A percentile compares a stretch with the other conserved stretches of the same genome.
These are phyloP conservation scores for Pholiota conissans DNA, from an alignment of 768 basidiomycete genomes.

Conservation along the genomic window DNA sequence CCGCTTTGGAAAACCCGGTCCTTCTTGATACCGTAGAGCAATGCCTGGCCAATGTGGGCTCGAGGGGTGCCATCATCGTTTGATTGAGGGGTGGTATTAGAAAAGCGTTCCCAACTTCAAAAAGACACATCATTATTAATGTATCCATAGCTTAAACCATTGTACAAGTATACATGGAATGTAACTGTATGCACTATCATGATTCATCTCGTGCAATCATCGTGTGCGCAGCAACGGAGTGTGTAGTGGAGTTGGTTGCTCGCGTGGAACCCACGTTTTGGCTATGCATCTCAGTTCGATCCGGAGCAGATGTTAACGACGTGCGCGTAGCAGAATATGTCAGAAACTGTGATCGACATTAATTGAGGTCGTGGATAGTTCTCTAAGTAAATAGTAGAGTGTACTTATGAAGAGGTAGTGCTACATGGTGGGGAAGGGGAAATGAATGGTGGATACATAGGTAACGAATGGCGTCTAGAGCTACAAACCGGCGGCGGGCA, in stretches of 20 bases:
- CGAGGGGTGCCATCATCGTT: constrained; percentile 13
- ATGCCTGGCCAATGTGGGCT: constrained; percentile 37
- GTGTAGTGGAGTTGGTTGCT: background rate
- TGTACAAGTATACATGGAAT: background rate
- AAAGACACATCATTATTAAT: constrained; percentile 3
- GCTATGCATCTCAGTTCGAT: background rate
- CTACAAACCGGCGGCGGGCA: constrained; percentile 21
- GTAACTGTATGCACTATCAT: background rate
- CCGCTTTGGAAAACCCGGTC: constrained; percentile 90
- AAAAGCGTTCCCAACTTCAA: background rate
- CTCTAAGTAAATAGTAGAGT: constrained; percentile 8
- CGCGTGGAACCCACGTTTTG: background rate
- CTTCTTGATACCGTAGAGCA: constrained; percentile 88
- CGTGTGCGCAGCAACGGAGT: background rate
- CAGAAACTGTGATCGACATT: constrained; percentile 2
- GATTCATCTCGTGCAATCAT: background rate
- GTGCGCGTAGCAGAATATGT: background rate
- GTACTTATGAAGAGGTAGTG: constrained; percentile 13
- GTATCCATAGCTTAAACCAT: constrained; percentile 6
- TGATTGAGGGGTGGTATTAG: constrained; percentile 2
- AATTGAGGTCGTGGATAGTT: constrained; percentile 7
- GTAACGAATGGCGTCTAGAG: constrained; percentile 17
- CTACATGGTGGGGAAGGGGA: constrained; percentile 15
- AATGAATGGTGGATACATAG: constrained; percentile 4
- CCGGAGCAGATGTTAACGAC: too few relatives aligned